These are phyloP conservation scores for Fusarium liriodendri DNA, from an alignment of 2,329 filamentous ascomycete species.

Conservation along the genomic window DNA sequence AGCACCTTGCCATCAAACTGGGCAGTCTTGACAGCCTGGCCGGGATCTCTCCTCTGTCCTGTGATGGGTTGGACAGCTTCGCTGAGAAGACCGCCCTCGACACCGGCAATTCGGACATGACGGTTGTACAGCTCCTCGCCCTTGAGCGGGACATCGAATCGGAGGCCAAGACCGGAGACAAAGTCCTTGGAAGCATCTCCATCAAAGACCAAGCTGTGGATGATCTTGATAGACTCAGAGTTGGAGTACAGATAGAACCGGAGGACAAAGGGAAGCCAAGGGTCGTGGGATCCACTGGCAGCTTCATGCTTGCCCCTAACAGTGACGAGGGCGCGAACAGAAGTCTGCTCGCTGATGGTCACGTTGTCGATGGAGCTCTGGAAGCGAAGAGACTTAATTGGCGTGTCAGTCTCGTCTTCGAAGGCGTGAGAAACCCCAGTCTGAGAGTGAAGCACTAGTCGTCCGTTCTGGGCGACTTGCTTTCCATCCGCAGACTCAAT, in stretches of 20 bases:
- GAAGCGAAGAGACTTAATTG: constrained; percentile 58
- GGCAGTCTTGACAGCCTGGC: constrained; percentile 57
- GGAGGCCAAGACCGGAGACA: constrained; percentile 65
- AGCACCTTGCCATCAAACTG: constrained; percentile 61
- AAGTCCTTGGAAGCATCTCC: constrained; percentile 61
- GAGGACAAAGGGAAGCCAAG: constrained; percentile 63
- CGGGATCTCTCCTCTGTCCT: constrained; percentile 67
- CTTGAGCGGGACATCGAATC: constrained; percentile 65
- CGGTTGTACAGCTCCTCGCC: constrained; percentile 67
- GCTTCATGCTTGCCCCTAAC: constrained; percentile 53
- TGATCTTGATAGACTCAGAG: constrained; percentile 64
- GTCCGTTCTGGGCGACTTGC: constrained; percentile 58
- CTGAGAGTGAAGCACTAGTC: constrained; percentile 65
- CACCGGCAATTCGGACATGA: constrained; percentile 67
- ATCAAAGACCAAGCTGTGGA: constrained; percentile 69
- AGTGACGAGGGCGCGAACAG: constrained; percentile 57
- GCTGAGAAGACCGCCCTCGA: constrained; percentile 64
- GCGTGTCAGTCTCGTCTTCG: constrained; percentile 34
- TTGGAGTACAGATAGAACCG: constrained; percentile 70
- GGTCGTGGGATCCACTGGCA: constrained; percentile 45
- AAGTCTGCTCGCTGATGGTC: constrained; percentile 56
- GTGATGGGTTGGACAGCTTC: constrained; percentile 71
- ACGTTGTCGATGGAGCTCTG: constrained; percentile 63
- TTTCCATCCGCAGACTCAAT: constrained; percentile 56
- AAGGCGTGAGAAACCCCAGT: constrained; percentile 54